A percentile compares a stretch with the other conserved stretches of the same genome.
Conservation (phyloP, 768 basidiomycete species). For the Rhodocollybia butyracea region DNA sequence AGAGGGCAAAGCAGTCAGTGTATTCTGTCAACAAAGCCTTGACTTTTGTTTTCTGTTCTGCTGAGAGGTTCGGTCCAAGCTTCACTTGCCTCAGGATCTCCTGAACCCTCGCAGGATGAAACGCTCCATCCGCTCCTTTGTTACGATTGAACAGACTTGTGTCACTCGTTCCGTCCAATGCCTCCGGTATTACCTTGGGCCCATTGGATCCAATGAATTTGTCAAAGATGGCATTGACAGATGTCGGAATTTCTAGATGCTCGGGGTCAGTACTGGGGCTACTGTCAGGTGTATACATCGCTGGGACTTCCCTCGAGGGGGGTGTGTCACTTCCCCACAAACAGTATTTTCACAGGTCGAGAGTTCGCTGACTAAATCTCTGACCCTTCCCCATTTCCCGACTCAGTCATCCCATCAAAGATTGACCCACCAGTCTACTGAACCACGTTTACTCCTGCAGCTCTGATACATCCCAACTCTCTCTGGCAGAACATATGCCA, state of each 20-base stretch:
- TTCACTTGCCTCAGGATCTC: constrained; percentile 17
- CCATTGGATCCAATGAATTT: too few relatives aligned
- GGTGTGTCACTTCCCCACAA: too few relatives aligned
- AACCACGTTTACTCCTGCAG: too few relatives aligned
- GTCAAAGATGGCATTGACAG: too few relatives aligned
- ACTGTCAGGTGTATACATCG: too few relatives aligned
- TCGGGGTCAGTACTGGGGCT: too few relatives aligned
- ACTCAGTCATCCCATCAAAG: not conserved
- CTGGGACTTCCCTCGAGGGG: too few relatives aligned
- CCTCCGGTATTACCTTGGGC: not conserved
- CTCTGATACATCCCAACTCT: not conserved
- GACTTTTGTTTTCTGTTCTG: constrained; percentile 20
- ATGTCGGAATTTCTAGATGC: too few relatives aligned
- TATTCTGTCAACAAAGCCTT: constrained; percentile 20
- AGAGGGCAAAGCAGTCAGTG: constrained; percentile 38
- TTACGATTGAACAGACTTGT: constrained; percentile 16
- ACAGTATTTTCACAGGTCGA: not conserved
- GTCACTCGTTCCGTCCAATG: not conserved
- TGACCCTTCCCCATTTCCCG: too few relatives aligned
- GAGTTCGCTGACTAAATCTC: not conserved
- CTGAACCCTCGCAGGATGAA: constrained; percentile 16
- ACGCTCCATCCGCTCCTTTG: constrained; percentile 22
- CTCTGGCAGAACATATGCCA: not conserved
- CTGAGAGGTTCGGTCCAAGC: constrained; percentile 27
- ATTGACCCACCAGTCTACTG: not conserved